A percentile compares a stretch with the other conserved stretches of the same genome.
phyloP scores from a whole-genome alignment of 306 rosid genomes.

The Lithocarpus polystachyus region DNA sequence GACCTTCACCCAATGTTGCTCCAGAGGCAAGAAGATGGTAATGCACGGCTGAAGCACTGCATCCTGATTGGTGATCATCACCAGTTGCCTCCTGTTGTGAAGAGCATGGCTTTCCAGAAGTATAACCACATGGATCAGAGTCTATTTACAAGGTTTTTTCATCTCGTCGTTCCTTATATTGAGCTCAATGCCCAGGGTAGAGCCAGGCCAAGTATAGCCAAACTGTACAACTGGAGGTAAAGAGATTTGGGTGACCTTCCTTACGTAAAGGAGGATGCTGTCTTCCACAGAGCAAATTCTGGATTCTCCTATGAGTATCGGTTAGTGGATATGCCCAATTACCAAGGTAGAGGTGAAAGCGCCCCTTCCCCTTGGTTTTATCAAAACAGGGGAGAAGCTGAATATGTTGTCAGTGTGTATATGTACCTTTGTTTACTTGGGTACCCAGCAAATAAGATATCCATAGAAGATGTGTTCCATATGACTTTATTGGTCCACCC shows the following conservation, averaged over 20 bases:
- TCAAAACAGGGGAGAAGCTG: slow-evolving; percentile 96
- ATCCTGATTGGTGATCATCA: slow-evolving; percentile 97
- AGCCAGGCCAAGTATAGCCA: slow-evolving; percentile 91
- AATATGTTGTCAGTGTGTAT: slow-evolving; percentile 86
- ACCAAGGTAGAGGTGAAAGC: slow-evolving; percentile 84
- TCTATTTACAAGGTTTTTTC: slow-evolving; percentile 91
- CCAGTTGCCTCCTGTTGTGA: slow-evolving; percentile 97
- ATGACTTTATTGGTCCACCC: slow-evolving; percentile 90
- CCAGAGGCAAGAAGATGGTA: slow-evolving; percentile 99
- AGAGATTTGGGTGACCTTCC: slow-evolving; percentile 95
- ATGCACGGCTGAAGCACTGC: slow-evolving; percentile 95
- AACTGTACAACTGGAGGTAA: slow-evolving; percentile 95
- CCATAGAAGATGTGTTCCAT: slow-evolving; percentile 90
- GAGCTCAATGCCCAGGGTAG: slow-evolving; percentile 99
- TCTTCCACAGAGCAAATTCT: slow-evolving; percentile 77
- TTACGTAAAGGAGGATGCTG: slow-evolving; percentile 57
- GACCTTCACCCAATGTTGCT: slow-evolving; percentile 97
- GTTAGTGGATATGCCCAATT: slow-evolving; percentile 88
- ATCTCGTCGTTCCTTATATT: slow-evolving; percentile 92
- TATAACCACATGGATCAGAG: slow-evolving; percentile 99
- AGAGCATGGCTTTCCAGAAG: slow-evolving; percentile 98
- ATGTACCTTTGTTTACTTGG: slow-evolving; percentile 91
- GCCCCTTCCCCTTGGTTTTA: slow-evolving; percentile 99
- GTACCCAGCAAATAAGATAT: slow-evolving; percentile 91
- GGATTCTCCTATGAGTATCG: slow-evolving; percentile 96